These are phyloP conservation scores for Geranomyces michiganensis DNA, from an alignment of 192 early-diverging fungal species.

Conservation along the genomic window DNA sequence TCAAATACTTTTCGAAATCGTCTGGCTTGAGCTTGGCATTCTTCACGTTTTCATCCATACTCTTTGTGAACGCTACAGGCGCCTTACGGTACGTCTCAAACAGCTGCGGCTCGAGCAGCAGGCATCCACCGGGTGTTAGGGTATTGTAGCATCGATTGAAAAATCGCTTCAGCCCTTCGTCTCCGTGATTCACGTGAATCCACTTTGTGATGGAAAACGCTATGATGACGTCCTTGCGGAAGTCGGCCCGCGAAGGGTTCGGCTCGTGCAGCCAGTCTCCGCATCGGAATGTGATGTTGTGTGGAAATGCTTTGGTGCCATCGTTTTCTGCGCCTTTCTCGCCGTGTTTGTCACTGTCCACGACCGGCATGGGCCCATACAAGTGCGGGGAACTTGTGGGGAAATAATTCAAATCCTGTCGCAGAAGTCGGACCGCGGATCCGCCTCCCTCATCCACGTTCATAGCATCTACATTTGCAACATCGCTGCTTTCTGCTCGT, in stretches of 20 bases:
- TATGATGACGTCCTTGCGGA: slow-evolving; percentile 66
- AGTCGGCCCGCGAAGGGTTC: slow-evolving; percentile 15
- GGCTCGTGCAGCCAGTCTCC: slow-evolving; percentile 63
- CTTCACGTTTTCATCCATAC: slow-evolving; percentile 18
- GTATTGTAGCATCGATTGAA: slow-evolving; percentile 65
- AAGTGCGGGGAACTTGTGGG: slow-evolving; percentile 50
- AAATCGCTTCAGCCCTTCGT: slow-evolving; percentile 66
- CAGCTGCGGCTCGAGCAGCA: slow-evolving; percentile 75
- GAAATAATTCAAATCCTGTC: slow-evolving; percentile 51
- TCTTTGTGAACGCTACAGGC: not conserved
- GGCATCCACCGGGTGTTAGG: slow-evolving; percentile 59
- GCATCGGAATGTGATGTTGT: slow-evolving; percentile 62
- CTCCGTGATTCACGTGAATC: slow-evolving; percentile 79
- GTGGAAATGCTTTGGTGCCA: slow-evolving; percentile 51
- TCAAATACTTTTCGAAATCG: slow-evolving; percentile 13
- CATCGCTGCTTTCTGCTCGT: not conserved
- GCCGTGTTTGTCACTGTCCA: slow-evolving; percentile 6
- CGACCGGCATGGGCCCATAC: slow-evolving; percentile 43
- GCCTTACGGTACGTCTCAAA: slow-evolving; percentile 58
- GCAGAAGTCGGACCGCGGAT: not conserved
- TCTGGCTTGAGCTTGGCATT: slow-evolving; percentile 24
- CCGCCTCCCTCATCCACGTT: slow-evolving; percentile 4
- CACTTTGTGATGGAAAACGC: slow-evolving; percentile 77
- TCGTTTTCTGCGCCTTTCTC: not conserved
- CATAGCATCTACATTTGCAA: slow-evolving; percentile 9